Evolutionary conservation across 768 basidiomycete genomes (phyloP).

Genomic region (Termitomyces sp.): DNA sequence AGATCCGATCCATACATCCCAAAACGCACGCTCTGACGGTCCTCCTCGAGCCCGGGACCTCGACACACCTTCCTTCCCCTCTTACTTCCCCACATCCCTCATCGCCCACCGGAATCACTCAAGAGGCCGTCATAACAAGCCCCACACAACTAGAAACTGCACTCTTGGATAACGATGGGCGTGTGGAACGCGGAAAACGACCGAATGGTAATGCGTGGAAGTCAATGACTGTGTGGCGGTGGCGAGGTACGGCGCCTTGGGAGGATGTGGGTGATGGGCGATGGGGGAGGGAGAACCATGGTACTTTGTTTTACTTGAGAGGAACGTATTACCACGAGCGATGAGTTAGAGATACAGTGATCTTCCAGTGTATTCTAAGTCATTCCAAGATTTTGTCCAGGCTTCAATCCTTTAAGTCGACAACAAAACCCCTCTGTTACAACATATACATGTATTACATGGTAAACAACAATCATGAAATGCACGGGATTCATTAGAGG

Average conservation of each 20-base stretch:
- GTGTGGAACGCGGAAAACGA: constrained; percentile 31
- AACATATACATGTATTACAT: not conserved
- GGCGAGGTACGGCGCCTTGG: constrained; percentile 26
- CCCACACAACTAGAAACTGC: constrained; percentile 46
- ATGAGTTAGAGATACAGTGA: not conserved
- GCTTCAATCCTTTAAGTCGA: not conserved
- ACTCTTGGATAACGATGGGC: constrained; percentile 45
- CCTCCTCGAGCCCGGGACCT: constrained; percentile 31
- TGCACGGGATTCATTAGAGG: not conserved
- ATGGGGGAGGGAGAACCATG: constrained; percentile 40
- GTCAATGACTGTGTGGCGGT: constrained; percentile 47
- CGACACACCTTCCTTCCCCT: constrained; percentile 27
- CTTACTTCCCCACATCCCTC: constrained; percentile 26
- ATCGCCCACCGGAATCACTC: constrained; percentile 22
- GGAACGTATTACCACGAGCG: constrained; percentile 32
- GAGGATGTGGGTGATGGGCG: constrained; percentile 18
- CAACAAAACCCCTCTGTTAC: not conserved
- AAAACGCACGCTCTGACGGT: constrained; percentile 36
- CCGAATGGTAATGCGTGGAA: constrained; percentile 57
- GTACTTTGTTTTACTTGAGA: constrained; percentile 45
- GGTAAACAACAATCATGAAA: not conserved
- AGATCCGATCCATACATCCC: constrained; percentile 37
- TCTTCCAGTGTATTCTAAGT: not conserved
- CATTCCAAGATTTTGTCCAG: not conserved
- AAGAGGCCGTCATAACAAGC: constrained; percentile 31